Evolutionary conservation across 2,329 filamentous ascomycete genomes (phyloP).

Genomic region (Lachnellula arida): DNA sequence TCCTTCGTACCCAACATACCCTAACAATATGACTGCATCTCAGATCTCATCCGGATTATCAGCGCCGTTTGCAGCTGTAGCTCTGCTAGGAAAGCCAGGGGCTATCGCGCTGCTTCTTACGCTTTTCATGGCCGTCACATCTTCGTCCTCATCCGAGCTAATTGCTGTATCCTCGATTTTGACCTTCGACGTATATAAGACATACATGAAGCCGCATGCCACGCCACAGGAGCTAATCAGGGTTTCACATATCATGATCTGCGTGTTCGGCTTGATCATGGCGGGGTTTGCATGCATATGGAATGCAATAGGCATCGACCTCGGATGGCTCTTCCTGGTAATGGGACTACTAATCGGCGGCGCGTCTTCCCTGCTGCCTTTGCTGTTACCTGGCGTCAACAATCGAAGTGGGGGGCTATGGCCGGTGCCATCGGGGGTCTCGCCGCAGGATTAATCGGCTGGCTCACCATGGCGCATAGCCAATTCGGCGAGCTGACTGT

Average conservation of each 20-base stretch:
- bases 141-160: slow-evolving; percentile 72
- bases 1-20: slow-evolving; percentile 47
- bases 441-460: slow-evolving; percentile 45
- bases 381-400: slow-evolving; percentile 47
- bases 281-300: slow-evolving; percentile 48
- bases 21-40: slow-evolving; percentile 45
- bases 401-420: slow-evolving; percentile 45
- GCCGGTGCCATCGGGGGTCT: slow-evolving; percentile 45
- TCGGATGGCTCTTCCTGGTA: slow-evolving; percentile 52
- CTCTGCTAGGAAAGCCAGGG: slow-evolving; percentile 65
- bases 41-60: slow-evolving; percentile 67
- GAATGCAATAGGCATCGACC: slow-evolving; percentile 49
- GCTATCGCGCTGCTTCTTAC: slow-evolving; percentile 63
- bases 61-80: slow-evolving; percentile 63
- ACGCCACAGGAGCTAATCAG: slow-evolving; percentile 46
- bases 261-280: slow-evolving; percentile 47
- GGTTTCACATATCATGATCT: slow-evolving; percentile 48
- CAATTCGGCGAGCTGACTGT: slow-evolving; percentile 45
- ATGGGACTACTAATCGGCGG: slow-evolving; percentile 50
- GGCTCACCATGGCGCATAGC: slow-evolving; percentile 44
- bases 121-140: slow-evolving; percentile 75
- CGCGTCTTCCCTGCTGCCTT: slow-evolving; percentile 50
- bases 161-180: slow-evolving; percentile 81
- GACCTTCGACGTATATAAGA: slow-evolving; percentile 81
- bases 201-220: slow-evolving; percentile 73